These are phyloP conservation scores for Bipolaris oryzae DNA, from an alignment of 2,329 filamentous ascomycete species.

Conservation along the genomic window DNA sequence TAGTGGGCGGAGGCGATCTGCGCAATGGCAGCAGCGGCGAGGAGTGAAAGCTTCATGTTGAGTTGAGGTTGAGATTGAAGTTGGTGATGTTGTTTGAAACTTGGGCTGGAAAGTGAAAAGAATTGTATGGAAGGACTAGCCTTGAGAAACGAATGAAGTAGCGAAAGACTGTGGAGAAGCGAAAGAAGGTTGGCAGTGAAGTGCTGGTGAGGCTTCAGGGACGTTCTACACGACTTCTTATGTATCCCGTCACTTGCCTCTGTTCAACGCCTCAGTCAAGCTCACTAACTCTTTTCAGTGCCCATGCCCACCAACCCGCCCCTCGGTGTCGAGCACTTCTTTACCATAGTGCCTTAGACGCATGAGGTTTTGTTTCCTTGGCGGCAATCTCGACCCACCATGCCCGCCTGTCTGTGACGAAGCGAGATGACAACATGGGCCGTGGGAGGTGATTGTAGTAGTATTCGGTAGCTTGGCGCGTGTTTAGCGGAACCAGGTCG, in stretches of 20 bases:
- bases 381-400: not conserved
- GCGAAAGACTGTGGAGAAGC: slow-evolving; percentile 9
- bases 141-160: slow-evolving; percentile 13
- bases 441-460: slow-evolving; percentile 1
- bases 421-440: slow-evolving; percentile 9
- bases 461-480: slow-evolving; percentile 2
- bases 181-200: slow-evolving; percentile 4
- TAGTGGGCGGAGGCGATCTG: slow-evolving; percentile 32
- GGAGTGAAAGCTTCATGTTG: slow-evolving; percentile 32
- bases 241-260: slow-evolving; percentile 2
- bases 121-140: slow-evolving; percentile 12
- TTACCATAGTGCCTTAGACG: not conserved
- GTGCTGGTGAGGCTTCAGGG: slow-evolving; percentile 6
- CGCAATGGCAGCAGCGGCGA: slow-evolving; percentile 20
- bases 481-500: not conserved
- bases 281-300: not conserved
- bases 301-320: not conserved
- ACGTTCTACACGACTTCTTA: slow-evolving; percentile 1
- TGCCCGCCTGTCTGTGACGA: slow-evolving; percentile 6
- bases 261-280: not conserved
- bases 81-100: not conserved
- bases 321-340: not conserved
- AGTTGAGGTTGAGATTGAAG: not conserved
- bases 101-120: slow-evolving; percentile 5
- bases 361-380: slow-evolving; percentile 5